phyloP scores from a whole-genome alignment of 1,284 basidiomycete genomes.

The Vanrija humicola region DNA sequence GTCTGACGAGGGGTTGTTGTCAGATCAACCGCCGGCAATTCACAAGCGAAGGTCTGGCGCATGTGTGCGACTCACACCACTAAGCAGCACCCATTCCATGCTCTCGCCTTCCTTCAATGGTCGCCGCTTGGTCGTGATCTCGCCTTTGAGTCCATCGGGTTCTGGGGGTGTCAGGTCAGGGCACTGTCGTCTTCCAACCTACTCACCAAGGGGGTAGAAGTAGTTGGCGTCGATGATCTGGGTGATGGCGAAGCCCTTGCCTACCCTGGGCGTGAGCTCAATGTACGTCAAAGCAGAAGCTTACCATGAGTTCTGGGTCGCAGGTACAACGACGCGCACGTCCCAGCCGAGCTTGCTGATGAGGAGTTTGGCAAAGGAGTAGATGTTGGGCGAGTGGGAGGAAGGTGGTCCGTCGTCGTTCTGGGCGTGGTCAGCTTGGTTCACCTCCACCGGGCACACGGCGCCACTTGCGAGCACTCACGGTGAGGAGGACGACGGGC shows the following conservation, averaged over 20 bases:
- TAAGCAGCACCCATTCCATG: constrained; percentile 82
- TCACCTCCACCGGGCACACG: no score
- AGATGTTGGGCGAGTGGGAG: constrained; percentile 71
- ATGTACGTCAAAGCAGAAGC: background rate
- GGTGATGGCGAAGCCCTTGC: constrained; percentile 78
- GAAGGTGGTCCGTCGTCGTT: constrained; percentile 81
- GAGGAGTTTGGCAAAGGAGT: constrained; percentile 68
- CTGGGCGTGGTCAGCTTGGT: constrained; percentile 12
- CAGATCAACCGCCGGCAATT: constrained; percentile 1
- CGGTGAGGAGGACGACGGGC: constrained; percentile 42
- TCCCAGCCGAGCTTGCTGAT: constrained; percentile 69
- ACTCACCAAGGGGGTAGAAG: constrained; percentile 69
- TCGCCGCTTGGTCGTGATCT: constrained; percentile 60
- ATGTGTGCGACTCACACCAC: constrained; percentile 59
- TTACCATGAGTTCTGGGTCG: constrained; percentile 80
- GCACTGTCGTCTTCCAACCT: background rate
- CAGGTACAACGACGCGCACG: constrained; percentile 82
- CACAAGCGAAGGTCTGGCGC: background rate
- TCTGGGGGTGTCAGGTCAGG: constrained; percentile 20
- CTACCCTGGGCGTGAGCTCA: constrained; percentile 47
- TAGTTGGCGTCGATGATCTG: constrained; percentile 70
- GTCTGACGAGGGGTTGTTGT: constrained; percentile 55
- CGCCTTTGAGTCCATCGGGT: constrained; percentile 66
- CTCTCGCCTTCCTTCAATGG: constrained; percentile 69
- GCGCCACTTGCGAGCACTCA: constrained; percentile 11